A percentile compares a stretch with the other conserved stretches of the same genome.
Conservation (phyloP, 352 stramenopile genomes). For the Phytophthora citrophthora region DNA sequence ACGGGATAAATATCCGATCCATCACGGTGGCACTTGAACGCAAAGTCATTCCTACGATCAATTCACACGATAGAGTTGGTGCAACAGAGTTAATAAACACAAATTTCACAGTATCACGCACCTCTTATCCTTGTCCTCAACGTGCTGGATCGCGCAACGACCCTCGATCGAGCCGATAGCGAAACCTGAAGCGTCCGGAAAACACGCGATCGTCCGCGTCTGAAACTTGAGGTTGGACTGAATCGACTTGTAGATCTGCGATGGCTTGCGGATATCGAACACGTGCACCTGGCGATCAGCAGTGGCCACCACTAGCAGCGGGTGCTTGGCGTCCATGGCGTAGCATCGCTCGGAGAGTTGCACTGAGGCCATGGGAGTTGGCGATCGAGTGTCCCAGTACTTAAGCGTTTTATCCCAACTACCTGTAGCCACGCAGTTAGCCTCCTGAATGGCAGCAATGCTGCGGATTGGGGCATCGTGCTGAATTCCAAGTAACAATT, state of each 20-base stretch:
- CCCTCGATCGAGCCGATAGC: constrained; percentile 92
- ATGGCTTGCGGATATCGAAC: constrained; percentile 86
- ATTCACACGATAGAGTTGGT: constrained; percentile 6
- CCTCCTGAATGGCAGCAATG: constrained; percentile 84
- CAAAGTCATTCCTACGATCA: constrained; percentile 78
- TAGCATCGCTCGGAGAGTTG: constrained; percentile 95
- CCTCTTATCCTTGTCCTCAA: constrained; percentile 84
- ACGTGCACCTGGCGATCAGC: constrained; percentile 91
- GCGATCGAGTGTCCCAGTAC: constrained; percentile 96
- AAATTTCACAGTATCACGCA: constrained; percentile 12
- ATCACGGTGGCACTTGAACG: constrained; percentile 93
- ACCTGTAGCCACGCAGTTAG: constrained; percentile 93
- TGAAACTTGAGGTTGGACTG: constrained; percentile 89
- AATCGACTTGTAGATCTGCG: constrained; percentile 89
- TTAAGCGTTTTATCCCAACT: constrained; percentile 96
- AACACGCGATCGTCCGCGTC: constrained; percentile 88
- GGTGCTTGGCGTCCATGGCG: constrained; percentile 94
- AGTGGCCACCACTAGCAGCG: constrained; percentile 94
- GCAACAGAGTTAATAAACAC: constrained; percentile 1
- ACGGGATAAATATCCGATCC: constrained; percentile 89
- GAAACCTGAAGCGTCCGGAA: constrained; percentile 90
- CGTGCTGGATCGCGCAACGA: constrained; percentile 90
- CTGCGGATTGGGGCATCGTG: constrained; percentile 93
- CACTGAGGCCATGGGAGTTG: constrained; percentile 88
- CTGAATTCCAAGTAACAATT: constrained; percentile 47